Evolutionary conservation across 768 basidiomycete species (phyloP).

Genomic region (Dioszegia crocea): DNA sequence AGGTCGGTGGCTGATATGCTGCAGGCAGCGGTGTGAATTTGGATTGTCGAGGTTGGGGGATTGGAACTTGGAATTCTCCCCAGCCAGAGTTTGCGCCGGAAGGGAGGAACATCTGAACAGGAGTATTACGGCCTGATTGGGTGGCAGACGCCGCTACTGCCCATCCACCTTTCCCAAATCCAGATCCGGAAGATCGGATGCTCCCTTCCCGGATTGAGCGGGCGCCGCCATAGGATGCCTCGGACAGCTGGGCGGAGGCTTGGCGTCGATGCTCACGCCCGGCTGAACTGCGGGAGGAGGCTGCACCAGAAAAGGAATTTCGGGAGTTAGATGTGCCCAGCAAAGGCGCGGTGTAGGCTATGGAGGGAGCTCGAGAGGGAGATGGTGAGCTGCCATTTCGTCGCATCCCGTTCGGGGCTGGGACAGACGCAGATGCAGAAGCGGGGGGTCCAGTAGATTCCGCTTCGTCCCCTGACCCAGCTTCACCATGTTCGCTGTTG

Average conservation of each 20-base stretch:
- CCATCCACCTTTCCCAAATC: constrained; percentile 44
- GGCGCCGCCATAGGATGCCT: constrained; percentile 24
- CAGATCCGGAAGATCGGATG: constrained; percentile 21
- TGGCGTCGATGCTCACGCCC: constrained; percentile 20
- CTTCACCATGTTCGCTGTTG: constrained; percentile 22
- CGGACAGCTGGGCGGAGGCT: constrained; percentile 15
- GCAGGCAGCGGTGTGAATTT: constrained; percentile 38
- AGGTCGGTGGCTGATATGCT: constrained; percentile 23
- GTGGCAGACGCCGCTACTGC: constrained; percentile 24
- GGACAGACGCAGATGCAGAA: background rate
- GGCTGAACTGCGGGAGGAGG: constrained; percentile 19
- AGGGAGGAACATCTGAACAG: constrained; percentile 39
- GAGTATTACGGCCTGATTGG: constrained; percentile 22
- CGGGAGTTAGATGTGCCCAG: constrained; percentile 3
- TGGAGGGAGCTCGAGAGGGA: constrained; percentile 15
- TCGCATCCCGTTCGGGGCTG: background rate
- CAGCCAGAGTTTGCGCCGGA: constrained; percentile 26
- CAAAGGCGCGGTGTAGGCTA: background rate
- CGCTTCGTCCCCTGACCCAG: constrained; percentile 28
- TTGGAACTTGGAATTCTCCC: constrained; percentile 30
- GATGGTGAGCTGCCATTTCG: constrained; percentile 1
- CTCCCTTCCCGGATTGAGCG: constrained; percentile 25
- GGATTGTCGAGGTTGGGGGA: constrained; percentile 11
- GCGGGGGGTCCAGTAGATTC: constrained; percentile 8
- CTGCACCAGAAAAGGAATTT: constrained; percentile 12